Evolutionary conservation across 495 filamentous ascomycete species (phyloP).

Genomic region (Poronia punctata): DNA sequence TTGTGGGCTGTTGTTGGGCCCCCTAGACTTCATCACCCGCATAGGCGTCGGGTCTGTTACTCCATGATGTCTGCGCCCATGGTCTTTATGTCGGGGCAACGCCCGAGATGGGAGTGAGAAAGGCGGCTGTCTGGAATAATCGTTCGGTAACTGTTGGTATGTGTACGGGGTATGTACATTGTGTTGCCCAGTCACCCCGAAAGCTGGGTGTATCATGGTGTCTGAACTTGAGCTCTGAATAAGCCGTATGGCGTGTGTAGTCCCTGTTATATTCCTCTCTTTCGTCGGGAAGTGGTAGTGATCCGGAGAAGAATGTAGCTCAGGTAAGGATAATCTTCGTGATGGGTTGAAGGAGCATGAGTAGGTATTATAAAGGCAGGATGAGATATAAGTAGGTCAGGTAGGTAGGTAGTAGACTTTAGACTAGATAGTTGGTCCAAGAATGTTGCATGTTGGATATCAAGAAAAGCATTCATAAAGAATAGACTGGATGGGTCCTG

Average conservation of each 20-base stretch:
- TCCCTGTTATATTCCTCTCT: too few species aligned
- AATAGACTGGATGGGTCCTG: conserved; percentile 26
- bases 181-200: conserved; percentile 17
- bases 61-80: conserved; percentile 30
- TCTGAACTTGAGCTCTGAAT: background rate
- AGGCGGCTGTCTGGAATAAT: conserved; percentile 31
- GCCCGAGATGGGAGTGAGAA: conserved; percentile 29
- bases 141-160: conserved; percentile 28
- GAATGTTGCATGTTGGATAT: conserved; percentile 11
- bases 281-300: too few species aligned
- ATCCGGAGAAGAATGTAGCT: too few species aligned
- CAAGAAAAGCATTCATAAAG: conserved; percentile 18
- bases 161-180: conserved; percentile 20
- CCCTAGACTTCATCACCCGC: conserved; percentile 59
- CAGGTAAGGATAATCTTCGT: too few species aligned
- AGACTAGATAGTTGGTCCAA: conserved; percentile 7
- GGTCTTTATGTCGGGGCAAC: conserved; percentile 25
- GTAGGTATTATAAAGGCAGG: too few species aligned
- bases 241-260: background rate
- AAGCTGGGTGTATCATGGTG: conserved; percentile 24
- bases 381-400: background rate
- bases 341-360: too few species aligned
- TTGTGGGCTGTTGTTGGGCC: conserved; percentile 65
- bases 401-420: conserved; percentile 1
- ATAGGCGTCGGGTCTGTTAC: conserved; percentile 37